These are phyloP conservation scores for Lichtheimia ramosa DNA, from an alignment of 371 early-diverging fungal genomes.

Conservation along the genomic window DNA sequence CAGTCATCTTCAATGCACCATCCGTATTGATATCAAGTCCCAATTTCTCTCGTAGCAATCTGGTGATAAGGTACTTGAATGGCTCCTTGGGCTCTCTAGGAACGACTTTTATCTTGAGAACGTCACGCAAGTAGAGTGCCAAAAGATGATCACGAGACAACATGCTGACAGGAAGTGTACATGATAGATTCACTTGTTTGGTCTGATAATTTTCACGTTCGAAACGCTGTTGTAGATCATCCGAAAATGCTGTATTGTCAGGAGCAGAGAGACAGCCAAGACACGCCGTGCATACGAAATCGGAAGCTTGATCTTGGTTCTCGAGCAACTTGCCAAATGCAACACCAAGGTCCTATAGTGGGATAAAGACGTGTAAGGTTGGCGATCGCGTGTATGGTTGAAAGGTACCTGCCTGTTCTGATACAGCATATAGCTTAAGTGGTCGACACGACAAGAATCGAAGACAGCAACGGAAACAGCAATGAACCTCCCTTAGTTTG, in stretches of 20 bases:
- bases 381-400: not conserved
- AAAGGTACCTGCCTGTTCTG: conserved; percentile 20
- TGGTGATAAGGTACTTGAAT: conserved; percentile 43
- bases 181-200: conserved; percentile 39
- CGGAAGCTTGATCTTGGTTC: not conserved
- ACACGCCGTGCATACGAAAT: conserved; percentile 42
- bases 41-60: conserved; percentile 27
- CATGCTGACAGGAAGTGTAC: conserved; percentile 54
- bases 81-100: conserved; percentile 49
- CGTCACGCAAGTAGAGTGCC: conserved; percentile 29
- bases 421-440: conserved; percentile 16
- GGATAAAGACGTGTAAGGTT: not conserved
- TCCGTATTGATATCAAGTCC: conserved; percentile 25
- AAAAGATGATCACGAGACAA: conserved; percentile 53
- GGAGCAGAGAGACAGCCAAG: conserved; percentile 43
- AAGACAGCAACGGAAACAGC: conserved; percentile 42
- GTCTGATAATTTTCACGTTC: conserved; percentile 36
- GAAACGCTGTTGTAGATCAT: conserved; percentile 26
- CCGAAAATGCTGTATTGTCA: conserved; percentile 33
- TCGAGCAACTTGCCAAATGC: conserved; percentile 10
- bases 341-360: conserved; percentile 17
- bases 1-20: conserved; percentile 52
- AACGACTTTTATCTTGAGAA: conserved; percentile 9
- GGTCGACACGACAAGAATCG: conserved; percentile 28
- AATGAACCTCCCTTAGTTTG: conserved; percentile 16